Base-by-base conservation (phyloP, 768 basidiomycete species). In the Kwoniella dendrophila region DNA sequence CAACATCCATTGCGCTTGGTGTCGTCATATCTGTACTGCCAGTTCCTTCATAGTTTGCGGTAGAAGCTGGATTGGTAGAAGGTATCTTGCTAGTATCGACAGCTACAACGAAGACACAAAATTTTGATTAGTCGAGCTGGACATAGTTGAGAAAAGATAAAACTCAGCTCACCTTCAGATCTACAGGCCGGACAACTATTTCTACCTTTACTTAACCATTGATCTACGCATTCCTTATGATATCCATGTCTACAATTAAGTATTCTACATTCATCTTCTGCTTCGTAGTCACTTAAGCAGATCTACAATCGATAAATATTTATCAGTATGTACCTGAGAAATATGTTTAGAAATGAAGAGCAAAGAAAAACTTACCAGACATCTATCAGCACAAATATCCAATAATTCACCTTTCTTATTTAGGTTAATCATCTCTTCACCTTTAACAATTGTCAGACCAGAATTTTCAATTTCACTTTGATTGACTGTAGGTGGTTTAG, bases 111-210 rank as follows among this genome's bases (percentile, higher is more conserved):
- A 24, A 14, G 12, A 29, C 27, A 18, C 49, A 29, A 26, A 20
- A 20, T 16, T 56, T 40, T 41, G 36, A 26, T 18, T 33, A 8
- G 8, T 10, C 22, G 20, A 40, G n/a, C 24, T 24, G 12, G 5
- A 20, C 38, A 40, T 16, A 2, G 7, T 1, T 22, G n/a, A 29
- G 22, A 14, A 56, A 12, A n/a, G 22, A 3, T 14, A 18, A 56
- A n/a, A n/a, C 29, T 3, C 43, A 29, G 62, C 72, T 63, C 64
- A 73, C 72, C 81, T 56, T 80, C 77, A 3, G 80, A 61, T n/a
- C 93, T 87, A 80, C 93, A 96, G 6, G 90, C 90, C 33, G 93
- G 93, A 77, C 93, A 96, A 61, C 90, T 91, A 71, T 96, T 96
- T 59, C 87, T 83, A 2, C 92, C 92, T 4, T 84, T 86, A 75